These are phyloP conservation scores for Aspergillus incahuasiensis DNA, from an alignment of 495 filamentous ascomycete species.

Conservation along the genomic window DNA sequence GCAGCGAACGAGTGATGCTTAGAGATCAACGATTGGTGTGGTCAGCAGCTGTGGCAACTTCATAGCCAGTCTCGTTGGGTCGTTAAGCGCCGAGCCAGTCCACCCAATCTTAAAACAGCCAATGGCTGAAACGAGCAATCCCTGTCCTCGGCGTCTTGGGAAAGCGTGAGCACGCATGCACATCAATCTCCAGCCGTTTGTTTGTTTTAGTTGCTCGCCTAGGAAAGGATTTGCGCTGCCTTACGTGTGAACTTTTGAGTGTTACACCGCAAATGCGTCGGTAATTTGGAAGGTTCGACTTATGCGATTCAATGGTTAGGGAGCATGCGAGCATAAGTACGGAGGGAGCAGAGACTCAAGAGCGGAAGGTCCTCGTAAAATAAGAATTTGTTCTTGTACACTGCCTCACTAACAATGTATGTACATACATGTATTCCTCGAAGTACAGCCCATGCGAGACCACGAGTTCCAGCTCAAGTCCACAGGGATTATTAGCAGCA, in stretches of 20 bases:
- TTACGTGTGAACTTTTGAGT: background rate
- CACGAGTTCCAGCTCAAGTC: constrained; percentile 15
- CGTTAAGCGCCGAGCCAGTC: constrained; percentile 13
- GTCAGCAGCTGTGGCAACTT: background rate
- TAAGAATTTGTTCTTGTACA: background rate
- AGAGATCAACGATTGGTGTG: constrained; percentile 1
- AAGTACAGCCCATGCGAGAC: constrained; percentile 1
- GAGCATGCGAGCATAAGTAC: too few species aligned
- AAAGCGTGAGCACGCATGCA: background rate
- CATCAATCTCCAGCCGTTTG: background rate
- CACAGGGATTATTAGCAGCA: constrained; percentile 8
- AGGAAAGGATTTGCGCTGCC: background rate
- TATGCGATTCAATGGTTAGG: too few species aligned
- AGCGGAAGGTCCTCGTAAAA: background rate
- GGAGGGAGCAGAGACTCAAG: too few species aligned
- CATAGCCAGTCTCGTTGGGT: constrained; percentile 5
- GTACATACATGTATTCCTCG: constrained; percentile 7
- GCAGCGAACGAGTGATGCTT: background rate
- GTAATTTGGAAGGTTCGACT: background rate
- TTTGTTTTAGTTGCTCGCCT: background rate
- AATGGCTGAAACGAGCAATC: background rate
- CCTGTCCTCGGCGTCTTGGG: background rate
- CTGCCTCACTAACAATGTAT: background rate
- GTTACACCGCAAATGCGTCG: background rate
- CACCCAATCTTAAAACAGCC: background rate